Conservation (phyloP, 2,329 filamentous ascomycete genomes). For the Penicillium palitans region DNA sequence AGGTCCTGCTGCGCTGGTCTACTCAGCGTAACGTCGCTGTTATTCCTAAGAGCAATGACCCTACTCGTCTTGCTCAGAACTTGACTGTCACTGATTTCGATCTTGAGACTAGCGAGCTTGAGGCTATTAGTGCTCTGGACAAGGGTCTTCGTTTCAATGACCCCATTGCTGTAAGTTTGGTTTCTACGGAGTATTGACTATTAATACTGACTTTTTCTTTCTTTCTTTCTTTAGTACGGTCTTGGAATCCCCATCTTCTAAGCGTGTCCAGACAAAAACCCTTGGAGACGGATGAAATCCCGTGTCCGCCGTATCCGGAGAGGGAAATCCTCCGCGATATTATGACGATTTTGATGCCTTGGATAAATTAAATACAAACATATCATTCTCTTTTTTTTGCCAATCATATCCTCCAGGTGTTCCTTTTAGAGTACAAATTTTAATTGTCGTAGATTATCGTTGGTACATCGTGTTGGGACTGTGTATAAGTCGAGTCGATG, state of each 20-base stretch:
- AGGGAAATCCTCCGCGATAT: not conserved
- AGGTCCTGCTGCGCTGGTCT: slow-evolving; percentile 83
- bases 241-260: slow-evolving; percentile 56
- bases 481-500: too few species aligned
- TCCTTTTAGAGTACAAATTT: too few species aligned
- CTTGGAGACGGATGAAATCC: slow-evolving; percentile 8
- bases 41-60: slow-evolving; percentile 73
- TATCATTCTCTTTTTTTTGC: not conserved
- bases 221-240: slow-evolving; percentile 46
- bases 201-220: slow-evolving; percentile 10
- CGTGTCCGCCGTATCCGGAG: slow-evolving; percentile 3
- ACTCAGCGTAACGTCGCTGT: slow-evolving; percentile 79
- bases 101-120: slow-evolving; percentile 64
- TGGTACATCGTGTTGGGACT: too few species aligned
- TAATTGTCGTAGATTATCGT: too few species aligned
- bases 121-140: slow-evolving; percentile 66
- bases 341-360: slow-evolving; percentile 10
- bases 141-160: slow-evolving; percentile 73
- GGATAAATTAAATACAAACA: slow-evolving; percentile 11
- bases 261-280: slow-evolving; percentile 5
- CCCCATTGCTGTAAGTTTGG: slow-evolving; percentile 64
- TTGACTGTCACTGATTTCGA: slow-evolving; percentile 67
- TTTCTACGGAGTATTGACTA: not conserved
- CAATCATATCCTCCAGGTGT: not conserved
- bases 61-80: slow-evolving; percentile 40